Conservation (phyloP, 176 grass and related monocot species). For the Ensete ventricosum region DNA sequence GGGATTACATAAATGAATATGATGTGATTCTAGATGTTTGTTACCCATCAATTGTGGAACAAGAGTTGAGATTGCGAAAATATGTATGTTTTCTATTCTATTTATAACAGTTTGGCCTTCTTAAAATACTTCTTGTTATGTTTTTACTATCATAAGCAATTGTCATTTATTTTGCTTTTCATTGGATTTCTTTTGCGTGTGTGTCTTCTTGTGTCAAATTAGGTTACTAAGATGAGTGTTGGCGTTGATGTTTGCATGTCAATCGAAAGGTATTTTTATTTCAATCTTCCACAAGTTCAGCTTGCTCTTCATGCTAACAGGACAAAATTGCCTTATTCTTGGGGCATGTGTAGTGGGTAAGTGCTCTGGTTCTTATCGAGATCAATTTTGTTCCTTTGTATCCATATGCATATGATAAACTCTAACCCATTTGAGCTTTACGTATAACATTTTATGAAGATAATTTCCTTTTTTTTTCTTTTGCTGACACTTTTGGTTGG, state of each 20-base stretch:
- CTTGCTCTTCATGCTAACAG: constrained; percentile 81
- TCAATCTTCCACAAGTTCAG: constrained; percentile 92
- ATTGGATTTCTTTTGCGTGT: neutral
- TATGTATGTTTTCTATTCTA: constrained; percentile 44
- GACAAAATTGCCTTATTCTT: constrained; percentile 67
- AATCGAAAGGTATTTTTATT: constrained; percentile 81
- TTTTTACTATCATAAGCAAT: constrained; percentile 6
- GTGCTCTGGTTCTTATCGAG: constrained; percentile 17
- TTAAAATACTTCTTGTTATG: neutral
- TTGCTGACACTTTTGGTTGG: no score
- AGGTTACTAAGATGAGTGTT: constrained; percentile 73
- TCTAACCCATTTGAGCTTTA: no score
- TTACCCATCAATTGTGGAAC: constrained; percentile 84
- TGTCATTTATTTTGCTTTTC: constrained; percentile 2
- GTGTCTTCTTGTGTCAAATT: neutral
- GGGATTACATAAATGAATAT: constrained; percentile 76
- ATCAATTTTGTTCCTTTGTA: neutral
- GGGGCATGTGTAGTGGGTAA: constrained; percentile 97
- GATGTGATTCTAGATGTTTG: constrained; percentile 95
- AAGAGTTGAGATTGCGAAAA: constrained; percentile 80
- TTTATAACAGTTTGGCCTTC: neutral
- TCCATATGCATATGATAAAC: no score
- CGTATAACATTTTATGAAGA: no score
- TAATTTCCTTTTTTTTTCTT: no score
- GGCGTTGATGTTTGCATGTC: constrained; percentile 92